phyloP scores from a whole-genome alignment of 2,329 filamentous ascomycete species.

The Xenosphaeropsis pyriputrescens region DNA sequence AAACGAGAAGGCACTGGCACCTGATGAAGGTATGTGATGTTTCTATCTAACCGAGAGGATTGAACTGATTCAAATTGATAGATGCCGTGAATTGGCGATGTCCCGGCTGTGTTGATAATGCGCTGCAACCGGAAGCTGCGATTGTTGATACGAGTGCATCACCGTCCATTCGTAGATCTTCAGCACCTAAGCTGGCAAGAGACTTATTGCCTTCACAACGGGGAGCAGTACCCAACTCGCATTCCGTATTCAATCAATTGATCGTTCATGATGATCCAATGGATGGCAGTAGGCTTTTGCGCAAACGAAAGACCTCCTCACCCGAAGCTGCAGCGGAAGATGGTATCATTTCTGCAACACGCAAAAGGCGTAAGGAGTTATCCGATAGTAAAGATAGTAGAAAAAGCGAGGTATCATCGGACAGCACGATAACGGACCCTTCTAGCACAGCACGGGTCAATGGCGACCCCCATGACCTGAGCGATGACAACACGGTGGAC shows the following conservation, averaged over 20 bases:
- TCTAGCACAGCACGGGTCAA: no score
- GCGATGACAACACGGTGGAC: conserved; percentile 7
- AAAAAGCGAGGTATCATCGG: no score
- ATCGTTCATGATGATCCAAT: conserved; percentile 58
- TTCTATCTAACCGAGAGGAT: conserved; percentile 2
- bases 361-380: conserved; percentile 34
- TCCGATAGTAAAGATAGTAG: conserved; percentile 14
- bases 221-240: conserved; percentile 52
- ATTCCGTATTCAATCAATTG: conserved; percentile 63
- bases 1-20: conserved; percentile 46
- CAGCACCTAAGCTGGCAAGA: conserved; percentile 50
- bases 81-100: conserved; percentile 48
- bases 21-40: conserved; percentile 43
- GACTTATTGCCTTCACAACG: conserved; percentile 59
- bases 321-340: conserved; percentile 45
- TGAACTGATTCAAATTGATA: conserved; percentile 14
- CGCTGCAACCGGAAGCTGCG: conserved; percentile 24
- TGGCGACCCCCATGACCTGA: conserved; percentile 6
- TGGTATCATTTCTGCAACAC: conserved; percentile 27
- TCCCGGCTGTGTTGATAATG: conserved; percentile 30
- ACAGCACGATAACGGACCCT: no score
- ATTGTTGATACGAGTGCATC: conserved; percentile 16
- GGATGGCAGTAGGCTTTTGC: conserved; percentile 62
- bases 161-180: conserved; percentile 29
- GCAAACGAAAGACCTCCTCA: conserved; percentile 75